Evolutionary conservation across 2,329 filamentous ascomycete species (phyloP).

Genomic region (Raffaelea albimanens): DNA sequence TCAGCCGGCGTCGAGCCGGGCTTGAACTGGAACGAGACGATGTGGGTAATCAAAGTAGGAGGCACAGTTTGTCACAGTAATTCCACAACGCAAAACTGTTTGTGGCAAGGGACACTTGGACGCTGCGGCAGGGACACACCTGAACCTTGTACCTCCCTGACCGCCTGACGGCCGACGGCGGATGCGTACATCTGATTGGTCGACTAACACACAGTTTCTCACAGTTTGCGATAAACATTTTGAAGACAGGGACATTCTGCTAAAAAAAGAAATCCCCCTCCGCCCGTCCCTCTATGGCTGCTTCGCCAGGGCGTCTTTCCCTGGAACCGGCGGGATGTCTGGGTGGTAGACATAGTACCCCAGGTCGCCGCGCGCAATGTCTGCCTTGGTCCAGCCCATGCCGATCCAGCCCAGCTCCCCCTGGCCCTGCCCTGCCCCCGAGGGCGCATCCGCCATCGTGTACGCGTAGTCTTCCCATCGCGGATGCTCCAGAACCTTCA

Average conservation of each 20-base stretch:
- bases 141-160: too few species aligned
- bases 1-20: not conserved
- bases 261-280: not conserved
- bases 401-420: not conserved
- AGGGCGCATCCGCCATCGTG: not conserved
- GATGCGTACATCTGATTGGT: too few species aligned
- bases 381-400: not conserved
- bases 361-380: not conserved
- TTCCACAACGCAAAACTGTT: too few species aligned
- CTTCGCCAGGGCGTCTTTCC: too few species aligned
- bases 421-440: not conserved
- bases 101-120: too few species aligned
- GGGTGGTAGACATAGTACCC: not conserved
- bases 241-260: not conserved
- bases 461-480: constrained; percentile 12
- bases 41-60: not conserved
- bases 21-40: not conserved
- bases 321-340: not conserved
- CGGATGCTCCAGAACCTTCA: not conserved
- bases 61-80: too few species aligned
- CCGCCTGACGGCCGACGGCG: too few species aligned
- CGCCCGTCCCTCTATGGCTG: too few species aligned
- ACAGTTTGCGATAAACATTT: not conserved
- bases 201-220: not conserved
- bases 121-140: too few species aligned